phyloP scores from a whole-genome alignment of 345 rosid genomes.

The Populus deltoides region DNA sequence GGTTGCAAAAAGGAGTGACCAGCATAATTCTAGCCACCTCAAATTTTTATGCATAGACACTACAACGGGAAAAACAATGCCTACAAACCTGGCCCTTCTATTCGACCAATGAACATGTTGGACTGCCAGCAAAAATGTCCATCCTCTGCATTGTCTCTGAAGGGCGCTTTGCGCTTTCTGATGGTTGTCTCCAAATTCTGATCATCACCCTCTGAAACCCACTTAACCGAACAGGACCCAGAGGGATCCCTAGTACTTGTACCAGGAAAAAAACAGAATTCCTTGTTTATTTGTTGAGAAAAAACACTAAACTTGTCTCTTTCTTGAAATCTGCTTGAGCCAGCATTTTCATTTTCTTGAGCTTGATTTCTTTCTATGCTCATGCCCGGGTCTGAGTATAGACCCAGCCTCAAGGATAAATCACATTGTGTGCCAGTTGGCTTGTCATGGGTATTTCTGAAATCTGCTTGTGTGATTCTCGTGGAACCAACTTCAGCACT shows the following conservation, averaged over 20 bases:
- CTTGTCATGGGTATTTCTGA: slow-evolving; percentile 27
- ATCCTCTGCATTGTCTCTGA: slow-evolving; percentile 39
- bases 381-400: slow-evolving; percentile 40
- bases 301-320: slow-evolving; percentile 23
- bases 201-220: slow-evolving; percentile 37
- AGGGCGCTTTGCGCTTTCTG: slow-evolving; percentile 48
- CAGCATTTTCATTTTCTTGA: slow-evolving; percentile 39
- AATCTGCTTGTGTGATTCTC: slow-evolving; percentile 24
- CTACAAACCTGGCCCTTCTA: slow-evolving; percentile 51
- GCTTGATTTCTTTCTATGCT: slow-evolving; percentile 38
- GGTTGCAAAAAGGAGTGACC: slow-evolving; percentile 25
- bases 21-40: slow-evolving; percentile 24
- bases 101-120: slow-evolving; percentile 27
- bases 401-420: slow-evolving; percentile 80
- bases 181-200: slow-evolving; percentile 35
- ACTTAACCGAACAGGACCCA: slow-evolving; percentile 29
- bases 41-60: slow-evolving; percentile 25
- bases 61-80: slow-evolving; percentile 29
- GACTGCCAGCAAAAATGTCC: slow-evolving; percentile 43
- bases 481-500: slow-evolving; percentile 28
- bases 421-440: slow-evolving; percentile 52
- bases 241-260: slow-evolving; percentile 36
- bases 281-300: slow-evolving; percentile 40
- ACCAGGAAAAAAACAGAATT: slow-evolving; percentile 57
- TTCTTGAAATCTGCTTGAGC: slow-evolving; percentile 34